phyloP scores from a whole-genome alignment of 345 rosid genomes.

The Kandelia obovata region DNA sequence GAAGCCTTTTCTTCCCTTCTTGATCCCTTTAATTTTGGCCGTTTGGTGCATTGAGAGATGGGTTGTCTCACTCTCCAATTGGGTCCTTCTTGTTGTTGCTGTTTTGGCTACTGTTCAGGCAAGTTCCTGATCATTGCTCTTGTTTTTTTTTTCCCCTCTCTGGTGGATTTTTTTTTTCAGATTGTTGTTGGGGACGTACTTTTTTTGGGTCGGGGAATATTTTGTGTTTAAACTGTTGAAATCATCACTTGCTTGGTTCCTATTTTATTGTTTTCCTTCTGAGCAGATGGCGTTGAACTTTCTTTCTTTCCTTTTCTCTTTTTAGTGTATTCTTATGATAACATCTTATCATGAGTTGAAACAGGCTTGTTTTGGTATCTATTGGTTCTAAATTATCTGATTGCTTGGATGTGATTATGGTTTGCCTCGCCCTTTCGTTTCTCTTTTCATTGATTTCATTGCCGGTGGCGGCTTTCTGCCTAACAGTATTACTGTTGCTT shows the following conservation, averaged over 20 bases:
- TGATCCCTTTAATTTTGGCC: constrained; percentile 57
- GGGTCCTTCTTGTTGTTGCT: constrained; percentile 85
- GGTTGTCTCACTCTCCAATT: constrained; percentile 78
- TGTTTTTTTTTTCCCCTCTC: neutral
- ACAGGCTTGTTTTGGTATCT: no score
- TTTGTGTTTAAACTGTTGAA: neutral
- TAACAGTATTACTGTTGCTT: neutral
- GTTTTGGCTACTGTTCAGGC: constrained; percentile 95
- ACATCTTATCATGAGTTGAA: no score
- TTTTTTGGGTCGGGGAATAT: no score
- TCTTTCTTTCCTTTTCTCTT: no score
- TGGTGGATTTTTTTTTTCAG: neutral
- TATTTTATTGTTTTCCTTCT: no score
- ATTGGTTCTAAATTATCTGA: no score
- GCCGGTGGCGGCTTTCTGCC: neutral
- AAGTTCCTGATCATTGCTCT: neutral
- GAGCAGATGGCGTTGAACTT: no score
- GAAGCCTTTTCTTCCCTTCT: constrained; percentile 54
- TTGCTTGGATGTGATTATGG: neutral
- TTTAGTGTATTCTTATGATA: no score
- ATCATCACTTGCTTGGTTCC: no score
- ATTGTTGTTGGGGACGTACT: neutral
- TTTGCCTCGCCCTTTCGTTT: neutral
- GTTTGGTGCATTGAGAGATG: constrained; percentile 87
- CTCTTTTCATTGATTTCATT: neutral